Evolutionary conservation across 129 eudicot genomes (phyloP).

Genomic region (Pseudognaphalium luteoalbum): DNA sequence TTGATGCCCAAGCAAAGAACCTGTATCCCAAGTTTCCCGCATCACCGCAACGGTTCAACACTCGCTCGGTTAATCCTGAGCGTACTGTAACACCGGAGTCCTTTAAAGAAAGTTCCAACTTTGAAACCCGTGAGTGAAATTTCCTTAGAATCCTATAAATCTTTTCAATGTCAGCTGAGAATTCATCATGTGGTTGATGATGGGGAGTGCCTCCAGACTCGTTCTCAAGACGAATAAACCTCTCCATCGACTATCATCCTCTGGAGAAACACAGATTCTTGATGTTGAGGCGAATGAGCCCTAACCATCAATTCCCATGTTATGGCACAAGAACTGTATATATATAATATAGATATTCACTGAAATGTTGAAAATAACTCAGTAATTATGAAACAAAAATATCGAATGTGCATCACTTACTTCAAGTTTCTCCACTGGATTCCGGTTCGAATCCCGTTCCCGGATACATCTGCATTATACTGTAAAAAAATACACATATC

Average conservation of each 20-base stretch:
- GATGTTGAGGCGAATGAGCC: constrained; percentile 37
- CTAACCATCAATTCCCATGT: constrained; percentile 32
- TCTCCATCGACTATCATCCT: constrained; percentile 31
- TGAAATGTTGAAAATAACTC: not conserved
- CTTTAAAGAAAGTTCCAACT: constrained; percentile 77
- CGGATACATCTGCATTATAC: not conserved
- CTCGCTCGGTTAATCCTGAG: constrained; percentile 70
- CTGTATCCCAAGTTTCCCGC: constrained; percentile 83
- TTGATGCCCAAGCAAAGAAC: constrained; percentile 81
- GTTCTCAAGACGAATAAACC: constrained; percentile 51
- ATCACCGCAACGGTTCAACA: constrained; percentile 81
- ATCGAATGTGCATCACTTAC: constrained; percentile 10
- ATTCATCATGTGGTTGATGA: constrained; percentile 57
- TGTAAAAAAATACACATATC: constrained; percentile 3
- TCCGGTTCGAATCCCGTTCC: not conserved
- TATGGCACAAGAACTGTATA: constrained; percentile 22
- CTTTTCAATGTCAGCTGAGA: constrained; percentile 70
- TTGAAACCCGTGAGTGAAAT: constrained; percentile 77
- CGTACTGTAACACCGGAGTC: constrained; percentile 71
- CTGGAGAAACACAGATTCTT: constrained; percentile 7
- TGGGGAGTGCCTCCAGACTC: constrained; percentile 26
- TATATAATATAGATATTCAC: not conserved
- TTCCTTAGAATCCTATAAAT: constrained; percentile 70
- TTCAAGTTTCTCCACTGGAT: constrained; percentile 9
- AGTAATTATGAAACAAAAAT: not conserved